These are phyloP conservation scores for Fusarium chlamydosporum DNA, from an alignment of 2,329 filamentous ascomycete species.

Conservation along the genomic window DNA sequence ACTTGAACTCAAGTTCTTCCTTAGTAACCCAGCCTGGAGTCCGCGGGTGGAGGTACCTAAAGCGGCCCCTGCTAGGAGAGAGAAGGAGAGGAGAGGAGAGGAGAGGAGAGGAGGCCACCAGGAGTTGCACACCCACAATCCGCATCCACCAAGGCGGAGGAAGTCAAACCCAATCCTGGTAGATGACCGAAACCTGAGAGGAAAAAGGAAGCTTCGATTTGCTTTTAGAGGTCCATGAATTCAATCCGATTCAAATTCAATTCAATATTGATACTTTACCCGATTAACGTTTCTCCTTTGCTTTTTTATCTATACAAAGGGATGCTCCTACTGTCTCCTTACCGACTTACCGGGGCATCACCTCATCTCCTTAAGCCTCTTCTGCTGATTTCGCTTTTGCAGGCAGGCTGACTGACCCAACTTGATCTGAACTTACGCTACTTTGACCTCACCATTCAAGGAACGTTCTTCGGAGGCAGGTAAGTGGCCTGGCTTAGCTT, in stretches of 20 bases:
- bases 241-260: conserved; percentile 6
- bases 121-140: conserved; percentile 40
- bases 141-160: conserved; percentile 28
- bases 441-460: conserved; percentile 45
- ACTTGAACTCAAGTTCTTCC: neutral
- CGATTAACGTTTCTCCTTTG: conserved; percentile 11
- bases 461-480: conserved; percentile 43
- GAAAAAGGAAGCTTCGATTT: conserved; percentile 41
- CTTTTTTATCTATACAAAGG: conserved; percentile 11
- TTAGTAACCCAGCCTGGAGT: neutral
- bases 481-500: conserved; percentile 29
- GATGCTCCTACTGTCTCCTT: conserved; percentile 1
- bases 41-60: conserved; percentile 40
- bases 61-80: conserved; percentile 42
- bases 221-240: conserved; percentile 26
- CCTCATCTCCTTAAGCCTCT: neutral
- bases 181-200: conserved; percentile 11
- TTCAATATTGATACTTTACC: neutral
- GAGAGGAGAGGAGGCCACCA: conserved; percentile 32
- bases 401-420: conserved; percentile 14
- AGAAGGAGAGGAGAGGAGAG: conserved; percentile 21
- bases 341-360: neutral
- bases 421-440: conserved; percentile 12
- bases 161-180: conserved; percentile 26
- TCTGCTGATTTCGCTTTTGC: conserved; percentile 14